These are phyloP conservation scores for Omphalea diandra DNA, from an alignment of 441 rosid genomes.

Conservation along the genomic window DNA sequence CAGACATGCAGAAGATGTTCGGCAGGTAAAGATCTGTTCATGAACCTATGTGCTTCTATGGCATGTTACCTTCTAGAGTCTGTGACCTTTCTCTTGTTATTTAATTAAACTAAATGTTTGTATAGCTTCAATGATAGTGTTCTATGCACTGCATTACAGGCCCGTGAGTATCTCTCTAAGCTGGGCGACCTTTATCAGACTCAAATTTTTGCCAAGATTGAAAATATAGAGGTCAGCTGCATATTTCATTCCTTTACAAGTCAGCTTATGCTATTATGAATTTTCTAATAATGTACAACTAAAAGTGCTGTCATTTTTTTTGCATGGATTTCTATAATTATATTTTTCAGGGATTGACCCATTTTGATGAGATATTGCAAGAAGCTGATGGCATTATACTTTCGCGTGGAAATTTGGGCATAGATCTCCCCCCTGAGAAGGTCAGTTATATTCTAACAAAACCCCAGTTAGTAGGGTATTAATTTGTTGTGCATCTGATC, in stretches of 20 bases:
- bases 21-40: conserved; percentile 49
- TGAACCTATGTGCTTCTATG: background rate
- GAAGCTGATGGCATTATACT: conserved; percentile 99
- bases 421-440: conserved; percentile 99
- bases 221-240: conserved; percentile 72
- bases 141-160: conserved; percentile 44
- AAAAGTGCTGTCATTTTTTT: background rate
- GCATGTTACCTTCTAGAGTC: background rate
- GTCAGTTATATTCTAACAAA: conserved; percentile 33
- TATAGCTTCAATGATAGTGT: background rate
- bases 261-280: conserved; percentile 5
- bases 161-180: conserved; percentile 77
- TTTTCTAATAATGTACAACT: background rate
- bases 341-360: conserved; percentile 72
- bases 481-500: background rate
- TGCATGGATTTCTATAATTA: conserved; percentile 3
- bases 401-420: conserved; percentile 98
- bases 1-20: conserved; percentile 95
- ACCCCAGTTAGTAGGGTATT: background rate
- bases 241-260: conserved; percentile 1
- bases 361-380: conserved; percentile 97
- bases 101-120: background rate
- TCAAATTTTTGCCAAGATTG: conserved; percentile 95
- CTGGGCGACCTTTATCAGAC: conserved; percentile 87
- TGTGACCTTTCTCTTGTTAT: background rate